phyloP scores from a whole-genome alignment of 148 eudicot species.

The Rhododendron ferrugineum region DNA sequence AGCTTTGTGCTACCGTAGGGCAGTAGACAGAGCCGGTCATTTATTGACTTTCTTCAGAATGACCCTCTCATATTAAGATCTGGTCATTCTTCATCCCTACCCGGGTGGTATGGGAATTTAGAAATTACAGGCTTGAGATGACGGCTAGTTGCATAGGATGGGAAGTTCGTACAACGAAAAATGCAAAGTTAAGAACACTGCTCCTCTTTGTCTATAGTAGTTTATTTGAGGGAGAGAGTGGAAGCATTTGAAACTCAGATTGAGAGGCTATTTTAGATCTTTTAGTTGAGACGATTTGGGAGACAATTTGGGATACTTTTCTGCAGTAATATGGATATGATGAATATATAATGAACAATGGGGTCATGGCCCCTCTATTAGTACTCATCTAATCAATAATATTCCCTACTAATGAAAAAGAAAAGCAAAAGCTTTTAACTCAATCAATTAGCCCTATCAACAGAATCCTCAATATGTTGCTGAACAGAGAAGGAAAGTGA shows the following conservation, averaged over 20 bases:
- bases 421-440: background rate
- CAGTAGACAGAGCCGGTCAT: background rate
- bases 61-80: background rate
- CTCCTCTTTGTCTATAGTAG: background rate
- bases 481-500: background rate
- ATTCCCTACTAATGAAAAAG: background rate
- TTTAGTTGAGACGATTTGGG: background rate
- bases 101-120: background rate
- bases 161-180: background rate
- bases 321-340: background rate
- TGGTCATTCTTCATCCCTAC: background rate
- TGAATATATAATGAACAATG: background rate
- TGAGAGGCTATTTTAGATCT: background rate
- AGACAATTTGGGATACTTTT: background rate
- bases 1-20: background rate
- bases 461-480: background rate
- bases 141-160: background rate
- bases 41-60: background rate
- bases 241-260: background rate
- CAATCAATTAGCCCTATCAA: background rate
- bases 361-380: background rate
- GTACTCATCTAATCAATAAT: background rate
- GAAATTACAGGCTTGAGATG: background rate
- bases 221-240: background rate
- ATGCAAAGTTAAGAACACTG: background rate